Percentiles rank a stretch among this genome's conserved stretches.
Evolutionary conservation across 805 yeast species (phyloP).

Genomic region (Nakazawaea peltata): DNA sequence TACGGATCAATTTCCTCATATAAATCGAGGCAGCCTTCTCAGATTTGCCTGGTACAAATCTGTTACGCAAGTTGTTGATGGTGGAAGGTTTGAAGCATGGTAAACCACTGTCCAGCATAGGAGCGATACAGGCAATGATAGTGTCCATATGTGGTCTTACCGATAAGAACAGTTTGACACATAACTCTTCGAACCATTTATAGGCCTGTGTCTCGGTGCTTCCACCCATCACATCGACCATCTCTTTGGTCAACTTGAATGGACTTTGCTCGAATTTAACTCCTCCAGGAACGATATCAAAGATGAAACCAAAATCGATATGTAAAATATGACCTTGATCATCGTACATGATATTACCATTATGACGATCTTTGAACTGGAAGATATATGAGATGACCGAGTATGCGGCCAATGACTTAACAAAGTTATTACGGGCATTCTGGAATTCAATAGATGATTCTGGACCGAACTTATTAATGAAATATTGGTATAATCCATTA

Average conservation of each 20-base stretch:
- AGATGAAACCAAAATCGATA: conserved; percentile 97
- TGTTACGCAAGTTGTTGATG: conserved; percentile 60
- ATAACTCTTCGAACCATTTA: conserved; percentile 89
- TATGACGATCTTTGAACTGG: conserved; percentile 96
- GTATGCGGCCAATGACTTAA: conserved; percentile 91
- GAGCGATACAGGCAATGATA: conserved; percentile 76
- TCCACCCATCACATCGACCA: conserved; percentile 97
- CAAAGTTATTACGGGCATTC: conserved; percentile 84
- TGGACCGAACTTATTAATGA: conserved; percentile 88
- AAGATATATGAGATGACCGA: conserved; percentile 83
- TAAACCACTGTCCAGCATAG: conserved; percentile 92
- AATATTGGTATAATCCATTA: conserved; percentile 91
- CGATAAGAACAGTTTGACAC: conserved; percentile 86
- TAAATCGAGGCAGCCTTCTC: conserved; percentile 80
- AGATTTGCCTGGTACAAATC: conserved; percentile 75
- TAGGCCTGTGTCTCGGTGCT: conserved; percentile 75
- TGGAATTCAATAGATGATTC: conserved; percentile 87
- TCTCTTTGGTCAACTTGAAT: conserved; percentile 90
- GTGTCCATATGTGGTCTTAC: conserved; percentile 83
- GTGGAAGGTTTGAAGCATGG: conserved; percentile 94
- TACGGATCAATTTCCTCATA: conserved; percentile 68
- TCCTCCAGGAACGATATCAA: conserved; percentile 98
- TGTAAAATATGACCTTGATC: conserved; percentile 91
- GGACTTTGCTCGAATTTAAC: conserved; percentile 98
- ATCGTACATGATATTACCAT: conserved; percentile 96